These are phyloP conservation scores for Trichoderma sp. DNA, from an alignment of 2,329 filamentous ascomycete species.

Conservation along the genomic window DNA sequence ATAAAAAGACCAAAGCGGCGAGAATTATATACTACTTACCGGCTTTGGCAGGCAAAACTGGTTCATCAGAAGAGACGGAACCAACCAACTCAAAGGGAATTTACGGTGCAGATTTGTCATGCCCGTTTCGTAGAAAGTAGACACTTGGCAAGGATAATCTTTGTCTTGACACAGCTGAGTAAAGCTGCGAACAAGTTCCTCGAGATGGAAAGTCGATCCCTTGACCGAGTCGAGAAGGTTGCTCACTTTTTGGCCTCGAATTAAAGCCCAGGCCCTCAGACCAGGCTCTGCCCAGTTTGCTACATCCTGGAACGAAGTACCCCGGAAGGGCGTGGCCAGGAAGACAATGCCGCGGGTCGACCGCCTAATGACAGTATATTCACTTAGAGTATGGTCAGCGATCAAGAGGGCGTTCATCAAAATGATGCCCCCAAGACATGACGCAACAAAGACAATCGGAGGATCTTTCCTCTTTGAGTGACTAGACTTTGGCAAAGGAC, in stretches of 20 bases:
- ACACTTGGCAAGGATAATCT: conserved; percentile 17
- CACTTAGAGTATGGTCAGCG: conserved; percentile 9
- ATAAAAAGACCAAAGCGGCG: background rate
- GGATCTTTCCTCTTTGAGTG: conserved; percentile 13
- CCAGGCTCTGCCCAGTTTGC: conserved; percentile 23
- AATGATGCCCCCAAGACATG: conserved; percentile 35
- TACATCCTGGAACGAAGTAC: conserved; percentile 29
- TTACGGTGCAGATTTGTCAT: conserved; percentile 25
- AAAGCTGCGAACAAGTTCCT: conserved; percentile 25
- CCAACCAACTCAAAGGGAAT: conserved; percentile 12
- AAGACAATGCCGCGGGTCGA: conserved; percentile 29
- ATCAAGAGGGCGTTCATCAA: conserved; percentile 29
- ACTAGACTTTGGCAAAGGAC: background rate
- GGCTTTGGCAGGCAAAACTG: background rate
- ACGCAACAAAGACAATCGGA: conserved; percentile 34
- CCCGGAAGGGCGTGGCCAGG: conserved; percentile 31
- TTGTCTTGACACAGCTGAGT: conserved; percentile 21
- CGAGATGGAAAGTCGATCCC: conserved; percentile 22
- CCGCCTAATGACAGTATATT: conserved; percentile 22
- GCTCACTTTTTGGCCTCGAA: conserved; percentile 20
- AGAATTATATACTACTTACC: background rate
- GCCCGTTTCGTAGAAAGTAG: conserved; percentile 26
- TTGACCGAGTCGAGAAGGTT: conserved; percentile 23
- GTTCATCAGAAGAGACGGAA: background rate
- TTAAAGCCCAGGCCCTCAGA: background rate